Evolutionary conservation across 1,284 basidiomycete species (phyloP).

Genomic region (Boletus smithii): DNA sequence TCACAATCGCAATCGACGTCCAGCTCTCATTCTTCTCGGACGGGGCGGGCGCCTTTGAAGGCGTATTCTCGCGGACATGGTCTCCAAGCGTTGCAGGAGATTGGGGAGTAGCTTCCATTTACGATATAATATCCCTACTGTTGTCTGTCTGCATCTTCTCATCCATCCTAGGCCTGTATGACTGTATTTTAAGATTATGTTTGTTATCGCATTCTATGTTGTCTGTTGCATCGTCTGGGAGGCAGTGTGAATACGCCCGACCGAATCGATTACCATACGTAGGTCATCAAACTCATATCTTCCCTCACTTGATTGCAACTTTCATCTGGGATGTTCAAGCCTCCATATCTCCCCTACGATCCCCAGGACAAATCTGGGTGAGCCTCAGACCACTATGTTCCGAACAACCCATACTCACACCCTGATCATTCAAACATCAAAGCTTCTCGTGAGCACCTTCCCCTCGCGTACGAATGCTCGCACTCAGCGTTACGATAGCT

Average conservation of each 20-base stretch:
- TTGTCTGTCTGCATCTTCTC: too few relatives aligned
- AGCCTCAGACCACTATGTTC: conserved; percentile 14
- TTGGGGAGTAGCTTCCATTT: conserved; percentile 2
- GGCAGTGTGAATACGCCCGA: neutral
- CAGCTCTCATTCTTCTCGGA: neutral
- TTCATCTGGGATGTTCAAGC: conserved; percentile 47
- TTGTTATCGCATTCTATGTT: neutral
- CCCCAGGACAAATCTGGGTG: conserved; percentile 61
- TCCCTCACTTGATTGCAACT: neutral
- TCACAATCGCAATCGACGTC: neutral
- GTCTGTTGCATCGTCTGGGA: too few relatives aligned
- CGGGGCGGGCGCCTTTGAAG: neutral
- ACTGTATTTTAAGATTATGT: too few relatives aligned
- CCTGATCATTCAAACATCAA: neutral
- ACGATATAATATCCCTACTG: too few relatives aligned
- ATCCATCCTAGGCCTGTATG: too few relatives aligned
- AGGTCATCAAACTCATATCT: neutral
- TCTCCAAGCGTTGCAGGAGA: conserved; percentile 14
- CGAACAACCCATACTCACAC: neutral
- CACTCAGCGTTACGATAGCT: conserved; percentile 43
- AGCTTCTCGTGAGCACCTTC: conserved; percentile 49
- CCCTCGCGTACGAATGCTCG: neutral
- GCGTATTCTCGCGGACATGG: neutral
- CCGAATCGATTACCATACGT: neutral
- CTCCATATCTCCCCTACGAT: conserved; percentile 62